Evolutionary conservation across 441 rosid genomes (phyloP).

Genomic region (Gossypium lobatum): DNA sequence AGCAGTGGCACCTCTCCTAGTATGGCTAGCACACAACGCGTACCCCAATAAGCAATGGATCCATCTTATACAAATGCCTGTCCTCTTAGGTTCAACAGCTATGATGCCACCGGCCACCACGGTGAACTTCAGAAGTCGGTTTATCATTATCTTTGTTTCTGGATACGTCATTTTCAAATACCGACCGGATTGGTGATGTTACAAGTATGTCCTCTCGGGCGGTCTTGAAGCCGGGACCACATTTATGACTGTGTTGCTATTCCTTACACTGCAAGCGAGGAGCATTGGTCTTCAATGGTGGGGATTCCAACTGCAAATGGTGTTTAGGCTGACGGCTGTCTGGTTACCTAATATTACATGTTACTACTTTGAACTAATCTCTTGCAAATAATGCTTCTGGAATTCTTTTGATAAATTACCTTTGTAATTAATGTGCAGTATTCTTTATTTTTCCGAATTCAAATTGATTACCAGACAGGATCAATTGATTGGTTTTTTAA

Average conservation of each 20-base stretch:
- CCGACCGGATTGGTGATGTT: conserved; percentile 49
- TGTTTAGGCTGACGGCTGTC: conserved; percentile 46
- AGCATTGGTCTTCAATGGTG: conserved; percentile 46
- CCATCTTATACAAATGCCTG: conserved; percentile 42
- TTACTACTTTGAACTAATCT: neutral
- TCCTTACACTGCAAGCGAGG: conserved; percentile 41
- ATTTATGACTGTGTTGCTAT: conserved; percentile 53
- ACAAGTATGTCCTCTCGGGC: conserved; percentile 64
- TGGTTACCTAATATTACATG: conserved; percentile 26
- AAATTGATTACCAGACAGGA: neutral
- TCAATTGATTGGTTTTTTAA: no score
- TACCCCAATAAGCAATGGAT: conserved; percentile 62
- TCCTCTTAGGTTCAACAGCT: conserved; percentile 57
- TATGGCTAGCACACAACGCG: conserved; percentile 52
- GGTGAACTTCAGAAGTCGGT: conserved; percentile 65
- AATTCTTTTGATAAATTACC: neutral
- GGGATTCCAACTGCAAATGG: conserved; percentile 83
- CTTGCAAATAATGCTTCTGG: neutral
- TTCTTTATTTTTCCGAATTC: neutral
- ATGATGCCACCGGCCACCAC: conserved; percentile 74
- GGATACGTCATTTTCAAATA: conserved; percentile 54
- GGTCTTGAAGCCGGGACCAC: conserved; percentile 80
- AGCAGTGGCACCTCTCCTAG: conserved; percentile 54
- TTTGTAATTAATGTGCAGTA: neutral
- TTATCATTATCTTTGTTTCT: conserved; percentile 44